Evolutionary conservation across 2,329 filamentous ascomycete genomes (phyloP), one percentile per base, ranked within the genome.

Genomic region (Colletotrichum aenigma): DNA sequence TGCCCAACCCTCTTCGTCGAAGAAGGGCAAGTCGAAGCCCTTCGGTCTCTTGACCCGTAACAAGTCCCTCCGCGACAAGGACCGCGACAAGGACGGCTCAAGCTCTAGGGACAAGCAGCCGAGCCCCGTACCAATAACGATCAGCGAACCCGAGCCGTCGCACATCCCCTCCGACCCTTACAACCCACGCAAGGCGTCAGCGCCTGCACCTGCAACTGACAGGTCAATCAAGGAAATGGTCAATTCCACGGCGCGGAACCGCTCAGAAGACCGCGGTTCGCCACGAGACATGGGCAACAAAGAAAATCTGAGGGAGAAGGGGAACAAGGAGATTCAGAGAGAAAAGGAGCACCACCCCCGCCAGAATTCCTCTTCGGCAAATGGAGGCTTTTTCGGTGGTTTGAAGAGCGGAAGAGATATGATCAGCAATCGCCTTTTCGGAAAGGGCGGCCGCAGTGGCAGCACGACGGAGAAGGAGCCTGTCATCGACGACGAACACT

Each of bases 381-480:
- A 89, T 64, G 88, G 91, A 28, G 92, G 93, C 18, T 92, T 97
- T 71, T 91, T 97, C 81, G 94, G 90, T 78, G 95, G 94, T 72
- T 86, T 97, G 61, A 94, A 94, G 78, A 93, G 90, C 79, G 93
- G 93, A 7, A 95, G 94, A 26, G 94, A 95, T 77, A 95, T 95
- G 80, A 91, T 96, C 77, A 93, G 94, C 78, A 96, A 96, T 81
- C 94, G 94, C 12, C 89, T 97, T 67, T 96, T 98, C 81, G 94
- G 94, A 75, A 97, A 97, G 84, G 89, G 93, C 78, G 90, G 90
- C 24, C 90, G 94, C 71, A 94, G 93, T 80, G 95, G 94, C 81
- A 94, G 92, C 78, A 91, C 93, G 48, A 90, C 85, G 79, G 94
- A 93, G 82, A 94, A 86, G 77, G 93, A 94, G 76, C 86, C 88